Evolutionary conservation across 108 stramenopile species (phyloP), one percentile per base, ranked within the genome.

Genomic region (Fistulifera pelliculosa): DNA sequence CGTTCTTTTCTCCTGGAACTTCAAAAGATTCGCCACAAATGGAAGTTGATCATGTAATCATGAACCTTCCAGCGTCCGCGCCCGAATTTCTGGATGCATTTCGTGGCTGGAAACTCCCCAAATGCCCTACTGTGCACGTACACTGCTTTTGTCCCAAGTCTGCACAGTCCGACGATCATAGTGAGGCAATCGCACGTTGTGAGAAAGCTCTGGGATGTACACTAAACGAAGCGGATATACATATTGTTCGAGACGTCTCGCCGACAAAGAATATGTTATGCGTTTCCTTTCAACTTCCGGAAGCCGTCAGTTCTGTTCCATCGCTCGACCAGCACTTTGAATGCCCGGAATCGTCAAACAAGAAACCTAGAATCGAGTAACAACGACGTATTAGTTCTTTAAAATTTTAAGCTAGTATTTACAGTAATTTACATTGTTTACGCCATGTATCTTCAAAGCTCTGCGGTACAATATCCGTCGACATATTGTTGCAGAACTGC

Each of bases 51-150:
- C 95, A 97, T 63, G 82, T 84, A n/a, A 72, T 98, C 43, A 93
- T 98, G 87, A 98, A 98, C 68, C 83, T 98, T 41, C 98, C 98
- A 6, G 87, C 86, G 15, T 64, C 73, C 12, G 93, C 94, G 0
- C 81, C 93, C 15, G 92, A 94, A 22, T 98, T 96, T 67, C 61
- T 98, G 57, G 95, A 96, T 74, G 90, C 81, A 11, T 96, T 98
- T 67, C 71, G 80, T 3, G 95, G 91, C 14, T 92, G 66, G 62
- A 64, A 60, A 11, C 62, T 49, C 35, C 43, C 42, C 22, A 59
- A 17, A 24, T 28, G 49, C 15, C 90, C 90, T 1, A 68, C 65
- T 31, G 67, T 92, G 45, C 90, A 92, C 61, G 81, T 87, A 13
- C 77, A 92, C 56, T 92, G 90, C 58, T 92, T 92, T 52, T 80